phyloP scores from a whole-genome alignment of 768 basidiomycete genomes.

The Lactarius psammicola region DNA sequence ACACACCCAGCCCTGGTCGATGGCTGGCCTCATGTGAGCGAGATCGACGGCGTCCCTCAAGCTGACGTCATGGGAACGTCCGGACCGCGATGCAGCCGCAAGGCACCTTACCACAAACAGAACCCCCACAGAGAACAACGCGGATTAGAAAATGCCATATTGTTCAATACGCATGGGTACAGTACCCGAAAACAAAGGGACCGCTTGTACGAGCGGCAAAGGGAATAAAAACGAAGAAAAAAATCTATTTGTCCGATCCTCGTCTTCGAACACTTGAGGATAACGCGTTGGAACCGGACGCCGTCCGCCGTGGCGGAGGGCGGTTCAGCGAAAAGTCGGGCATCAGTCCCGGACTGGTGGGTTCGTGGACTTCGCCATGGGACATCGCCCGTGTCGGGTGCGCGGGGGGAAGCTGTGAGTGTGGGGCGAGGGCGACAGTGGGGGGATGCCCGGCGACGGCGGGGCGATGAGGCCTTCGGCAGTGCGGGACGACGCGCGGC shows the following conservation, averaged over 20 bases:
- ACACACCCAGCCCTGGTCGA: background rate
- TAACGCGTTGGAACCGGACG: slow-evolving; percentile 15
- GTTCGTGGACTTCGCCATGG: slow-evolving; percentile 25
- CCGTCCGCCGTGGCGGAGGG: slow-evolving; percentile 29
- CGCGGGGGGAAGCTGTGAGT: slow-evolving; percentile 28
- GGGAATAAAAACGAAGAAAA: background rate
- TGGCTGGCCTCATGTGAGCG: background rate
- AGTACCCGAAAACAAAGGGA: background rate
- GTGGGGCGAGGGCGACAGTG: slow-evolving; percentile 27
- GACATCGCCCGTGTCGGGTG: slow-evolving; percentile 24
- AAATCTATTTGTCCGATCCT: slow-evolving; percentile 18
- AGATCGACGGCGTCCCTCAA: background rate
- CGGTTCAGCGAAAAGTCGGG: slow-evolving; percentile 31
- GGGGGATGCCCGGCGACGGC: slow-evolving; percentile 43
- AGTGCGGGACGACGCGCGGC: slow-evolving; percentile 45
- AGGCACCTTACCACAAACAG: background rate
- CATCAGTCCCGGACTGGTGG: slow-evolving; percentile 22
- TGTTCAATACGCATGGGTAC: background rate
- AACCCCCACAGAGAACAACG: background rate
- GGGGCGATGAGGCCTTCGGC: slow-evolving; percentile 73
- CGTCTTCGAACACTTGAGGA: slow-evolving; percentile 9
- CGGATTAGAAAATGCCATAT: background rate
- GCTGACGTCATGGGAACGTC: background rate
- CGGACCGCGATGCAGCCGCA: background rate
- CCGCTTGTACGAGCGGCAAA: background rate